These are phyloP conservation scores for Erysimum pusillum DNA, from an alignment of 441 rosid genomes.

Conservation along the genomic window DNA sequence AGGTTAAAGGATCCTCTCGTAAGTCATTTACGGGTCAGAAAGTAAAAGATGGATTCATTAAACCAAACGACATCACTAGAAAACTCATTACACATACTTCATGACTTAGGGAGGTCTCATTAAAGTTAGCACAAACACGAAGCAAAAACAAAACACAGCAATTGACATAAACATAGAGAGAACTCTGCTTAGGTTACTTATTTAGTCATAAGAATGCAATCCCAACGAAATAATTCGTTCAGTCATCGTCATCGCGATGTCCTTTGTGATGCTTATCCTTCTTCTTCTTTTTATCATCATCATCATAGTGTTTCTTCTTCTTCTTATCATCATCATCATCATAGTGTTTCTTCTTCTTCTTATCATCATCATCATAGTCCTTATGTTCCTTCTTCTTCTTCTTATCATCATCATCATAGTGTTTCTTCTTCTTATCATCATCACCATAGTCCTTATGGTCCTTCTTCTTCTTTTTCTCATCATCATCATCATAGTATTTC, in stretches of 20 bases:
- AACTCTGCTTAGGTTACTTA: slow-evolving; percentile 12
- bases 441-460: not conserved
- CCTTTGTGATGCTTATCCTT: slow-evolving; percentile 35
- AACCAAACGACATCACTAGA: slow-evolving; percentile 19
- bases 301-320: slow-evolving; percentile 20
- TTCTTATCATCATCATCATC: slow-evolving; percentile 24
- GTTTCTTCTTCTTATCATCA: not conserved
- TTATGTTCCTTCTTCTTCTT: slow-evolving; percentile 18
- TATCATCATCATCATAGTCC: not conserved
- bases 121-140: slow-evolving; percentile 14
- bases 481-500: no score
- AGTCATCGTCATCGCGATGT: slow-evolving; percentile 43
- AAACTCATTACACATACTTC: not conserved
- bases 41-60: not conserved
- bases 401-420: slow-evolving; percentile 11
- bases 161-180: slow-evolving; percentile 15
- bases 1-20: not conserved
- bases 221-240: no score
- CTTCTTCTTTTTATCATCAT: slow-evolving; percentile 34
- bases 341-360: slow-evolving; percentile 31
- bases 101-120: not conserved
- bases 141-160: slow-evolving; percentile 7
- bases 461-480: no score
- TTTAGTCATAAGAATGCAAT: slow-evolving; percentile 21
- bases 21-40: not conserved